Base-by-base conservation (phyloP, 2,329 filamentous ascomycete genomes). In the Thyridium curvatum region DNA sequence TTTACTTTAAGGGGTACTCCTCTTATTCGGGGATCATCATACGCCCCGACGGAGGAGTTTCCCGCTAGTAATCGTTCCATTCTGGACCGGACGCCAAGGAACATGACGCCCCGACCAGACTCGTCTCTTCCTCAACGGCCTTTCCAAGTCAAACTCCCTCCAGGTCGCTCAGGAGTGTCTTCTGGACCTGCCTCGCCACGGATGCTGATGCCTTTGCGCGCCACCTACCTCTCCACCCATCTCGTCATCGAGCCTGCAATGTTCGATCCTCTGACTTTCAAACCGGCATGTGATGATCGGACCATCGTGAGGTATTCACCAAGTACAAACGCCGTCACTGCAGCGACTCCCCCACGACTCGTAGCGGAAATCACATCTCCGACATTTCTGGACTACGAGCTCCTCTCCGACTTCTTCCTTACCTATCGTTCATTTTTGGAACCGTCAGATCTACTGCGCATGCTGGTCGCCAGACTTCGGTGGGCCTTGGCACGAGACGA, bases 301-400 rank as follows among this genome's bases (percentile, higher is more conserved):
- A 70, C 82, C 2, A 80, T 95, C 41, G 91, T 98, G 16, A 84
- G 87, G 41, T 95, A 94, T 59, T 82, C 86, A 14, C 60, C 80
- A 3, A 65, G 70, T 4, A 79, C 78, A 10, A 80, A 82, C 35
- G 77, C 87, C 32, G 90, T 98, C 15, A 83, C 82, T 21, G 93
- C 93, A 28, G 93, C 93, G 12, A 96, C 89, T 0, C 89, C 91
- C 2, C 82, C 90, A 3, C 83, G 93, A 12, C 79, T 98, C 30
- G 86, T 98, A 36, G 90, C 91, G 12, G 90, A 98, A 62, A 96
- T 98, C 46, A 97, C 93, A 0, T 97, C 93, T 1, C 88, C 93
- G 13, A 89, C 81, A 36, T 96, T 97, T 56, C 79, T 98, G 54
- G 91, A 98, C 59, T 98, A 98, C 58, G 91, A 97, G 53, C 74